A percentile compares a stretch with the other conserved stretches of the same genome.
phyloP scores from a whole-genome alignment of 2,329 filamentous ascomycete genomes.

The Monascus ruber region DNA sequence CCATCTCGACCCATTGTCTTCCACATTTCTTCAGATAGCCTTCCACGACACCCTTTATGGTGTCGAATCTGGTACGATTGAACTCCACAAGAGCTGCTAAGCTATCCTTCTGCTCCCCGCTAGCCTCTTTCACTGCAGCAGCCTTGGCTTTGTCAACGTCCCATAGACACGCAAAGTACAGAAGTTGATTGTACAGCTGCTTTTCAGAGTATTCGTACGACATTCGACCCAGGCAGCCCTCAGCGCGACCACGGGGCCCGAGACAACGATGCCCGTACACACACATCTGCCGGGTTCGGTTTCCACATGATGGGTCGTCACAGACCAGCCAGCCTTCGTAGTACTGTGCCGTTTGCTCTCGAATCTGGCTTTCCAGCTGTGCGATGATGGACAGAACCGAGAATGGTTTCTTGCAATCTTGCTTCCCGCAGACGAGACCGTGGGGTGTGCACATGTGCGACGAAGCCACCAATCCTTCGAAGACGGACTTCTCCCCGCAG shows the following conservation, averaged over 20 bases:
- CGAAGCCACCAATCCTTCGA: constrained; percentile 60
- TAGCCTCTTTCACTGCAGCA: constrained; percentile 38
- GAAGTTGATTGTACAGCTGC: constrained; percentile 83
- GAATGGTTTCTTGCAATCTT: constrained; percentile 53
- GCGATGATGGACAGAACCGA: constrained; percentile 65
- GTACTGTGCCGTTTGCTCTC: constrained; percentile 67
- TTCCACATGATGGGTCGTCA: constrained; percentile 76
- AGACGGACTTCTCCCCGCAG: constrained; percentile 62
- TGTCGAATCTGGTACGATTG: constrained; percentile 68
- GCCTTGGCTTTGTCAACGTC: constrained; percentile 72
- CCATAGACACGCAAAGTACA: constrained; percentile 77
- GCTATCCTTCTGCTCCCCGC: constrained; percentile 49
- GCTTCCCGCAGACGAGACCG: constrained; percentile 60
- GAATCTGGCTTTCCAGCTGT: constrained; percentile 76
- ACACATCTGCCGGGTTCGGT: constrained; percentile 79
- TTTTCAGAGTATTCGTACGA: constrained; percentile 78
- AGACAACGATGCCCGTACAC: constrained; percentile 87
- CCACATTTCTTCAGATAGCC: constrained; percentile 82
- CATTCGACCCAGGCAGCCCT: constrained; percentile 80
- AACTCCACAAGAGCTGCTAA: constrained; percentile 64
- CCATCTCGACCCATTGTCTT: constrained; percentile 88
- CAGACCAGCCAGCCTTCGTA: constrained; percentile 89
- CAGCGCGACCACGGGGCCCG: constrained; percentile 71
- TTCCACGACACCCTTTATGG: constrained; percentile 66
- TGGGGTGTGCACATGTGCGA: constrained; percentile 54